phyloP scores from a whole-genome alignment of 306 rosid species.

The Medicago truncatula region DNA sequence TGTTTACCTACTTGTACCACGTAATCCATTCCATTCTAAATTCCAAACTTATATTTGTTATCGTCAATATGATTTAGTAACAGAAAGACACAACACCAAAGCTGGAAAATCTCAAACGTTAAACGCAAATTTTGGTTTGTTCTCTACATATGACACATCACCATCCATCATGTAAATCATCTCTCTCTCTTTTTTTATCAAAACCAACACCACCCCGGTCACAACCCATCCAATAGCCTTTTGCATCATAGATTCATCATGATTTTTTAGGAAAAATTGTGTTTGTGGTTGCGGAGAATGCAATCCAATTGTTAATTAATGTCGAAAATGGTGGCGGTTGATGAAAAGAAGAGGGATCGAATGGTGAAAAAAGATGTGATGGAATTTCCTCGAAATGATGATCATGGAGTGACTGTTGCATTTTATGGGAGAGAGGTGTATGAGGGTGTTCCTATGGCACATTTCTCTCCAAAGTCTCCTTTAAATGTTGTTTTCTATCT shows the following conservation, averaged over 20 bases:
- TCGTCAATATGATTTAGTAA: background rate
- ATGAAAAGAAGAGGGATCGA: constrained; percentile 25
- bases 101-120: constrained; percentile 1
- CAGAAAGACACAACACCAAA: background rate
- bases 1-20: background rate
- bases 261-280: background rate
- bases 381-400: constrained; percentile 21
- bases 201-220: constrained; percentile 13
- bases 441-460: constrained; percentile 41
- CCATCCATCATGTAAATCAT: constrained; percentile 20
- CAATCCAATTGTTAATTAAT: constrained; percentile 15
- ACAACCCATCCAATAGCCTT: constrained; percentile 18
- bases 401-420: constrained; percentile 30
- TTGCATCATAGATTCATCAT: background rate
- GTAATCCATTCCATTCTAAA: background rate
- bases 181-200: background rate
- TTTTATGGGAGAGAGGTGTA: constrained; percentile 30
- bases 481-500: constrained; percentile 43
- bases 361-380: background rate
- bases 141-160: constrained; percentile 20
- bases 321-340: constrained; percentile 29
- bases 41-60: background rate
- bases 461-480: constrained; percentile 43
- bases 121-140: background rate
- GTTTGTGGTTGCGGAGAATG: constrained; percentile 19